Evolutionary conservation across 2,329 filamentous ascomycete species (phyloP), one percentile per base, ranked within the genome.

Genomic region (Trichoderma cornu-damae): DNA sequence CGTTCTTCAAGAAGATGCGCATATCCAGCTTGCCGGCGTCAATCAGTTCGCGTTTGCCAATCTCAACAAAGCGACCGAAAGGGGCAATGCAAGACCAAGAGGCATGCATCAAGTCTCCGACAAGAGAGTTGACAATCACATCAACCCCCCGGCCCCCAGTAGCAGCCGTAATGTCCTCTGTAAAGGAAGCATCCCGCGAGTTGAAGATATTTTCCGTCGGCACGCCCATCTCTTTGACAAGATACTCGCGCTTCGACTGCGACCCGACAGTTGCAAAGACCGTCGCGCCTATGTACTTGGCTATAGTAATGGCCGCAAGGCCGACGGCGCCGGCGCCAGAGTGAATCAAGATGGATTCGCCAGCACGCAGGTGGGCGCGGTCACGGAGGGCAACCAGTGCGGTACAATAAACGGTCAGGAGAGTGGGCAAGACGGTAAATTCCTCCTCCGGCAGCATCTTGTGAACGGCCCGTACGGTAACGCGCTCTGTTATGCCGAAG

Each of bases 191-290:
- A 42, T 64, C 61, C 2, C 66, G 61, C 26, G 62, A 66, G 9
- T 61, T 62, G 46, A 72, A 67, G 5, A 73, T 68, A 43, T 67
- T 66, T 12, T 62, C 53, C 8, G 59, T 40, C 0, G 63, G 63
- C n/a, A 73, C 66, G 2, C 61, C 61, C 57, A 66, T 70, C 7
- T 56, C 52, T 0, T 64, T 56, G 8, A 61, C 61, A 3, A 72
- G 44, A 4, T 69, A 57, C 2, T 66, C 50, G 6, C 59, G 61
- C 57, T 72, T 70, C 16, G 63, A 63, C 11, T 60, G 22, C 4
- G 61, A 64, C 5, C 65, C 60, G 9, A 68, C 68, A 0, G 71
- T 72, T 3, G 59, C 62, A 50, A 66, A 72, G 2, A 73, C 61
- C 6, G 65, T 58, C 1, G 65, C 62, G 9, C 62, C 61, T 24